These are phyloP conservation scores for Pisolithus orientalis DNA, from an alignment of 768 basidiomycete genomes.

Conservation along the genomic window DNA sequence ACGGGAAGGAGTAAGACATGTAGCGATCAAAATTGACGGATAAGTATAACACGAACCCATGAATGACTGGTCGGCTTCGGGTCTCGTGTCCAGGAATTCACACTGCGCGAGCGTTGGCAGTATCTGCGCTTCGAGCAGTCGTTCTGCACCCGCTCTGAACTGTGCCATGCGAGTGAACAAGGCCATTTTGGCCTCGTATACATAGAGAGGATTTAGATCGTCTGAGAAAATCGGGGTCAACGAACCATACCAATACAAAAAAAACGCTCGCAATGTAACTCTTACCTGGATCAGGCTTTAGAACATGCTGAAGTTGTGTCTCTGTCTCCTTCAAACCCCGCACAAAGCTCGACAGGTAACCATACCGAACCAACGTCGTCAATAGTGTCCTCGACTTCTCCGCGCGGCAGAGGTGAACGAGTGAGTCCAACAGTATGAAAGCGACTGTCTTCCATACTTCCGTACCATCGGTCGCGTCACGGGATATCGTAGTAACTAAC, in stretches of 20 bases:
- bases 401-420: constrained; percentile 62
- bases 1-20: not conserved
- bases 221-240: constrained; percentile 38
- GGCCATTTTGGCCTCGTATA: constrained; percentile 94
- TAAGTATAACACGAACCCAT: constrained; percentile 49
- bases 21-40: not conserved
- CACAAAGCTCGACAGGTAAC: constrained; percentile 78
- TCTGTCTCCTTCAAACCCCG: constrained; percentile 82
- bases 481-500: constrained; percentile 62
- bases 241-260: not conserved
- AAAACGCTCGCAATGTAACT: constrained; percentile 2
- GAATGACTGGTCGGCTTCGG: constrained; percentile 76
- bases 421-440: constrained; percentile 81
- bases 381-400: constrained; percentile 66
- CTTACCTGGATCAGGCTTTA: constrained; percentile 88
- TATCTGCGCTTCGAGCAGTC: constrained; percentile 71
- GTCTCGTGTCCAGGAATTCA: constrained; percentile 81
- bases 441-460: constrained; percentile 98
- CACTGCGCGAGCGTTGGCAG: constrained; percentile 73
- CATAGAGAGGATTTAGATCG: constrained; percentile 85
- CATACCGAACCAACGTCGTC: constrained; percentile 57
- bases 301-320: constrained; percentile 59
- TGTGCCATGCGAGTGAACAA: constrained; percentile 81
- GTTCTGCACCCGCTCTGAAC: constrained; percentile 77
- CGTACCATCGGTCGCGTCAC: constrained; percentile 92